Percentiles rank a stretch among this genome's conserved stretches.
phyloP scores from a whole-genome alignment of 2,329 filamentous ascomycete species.

The Fusarium albosuccineum region DNA sequence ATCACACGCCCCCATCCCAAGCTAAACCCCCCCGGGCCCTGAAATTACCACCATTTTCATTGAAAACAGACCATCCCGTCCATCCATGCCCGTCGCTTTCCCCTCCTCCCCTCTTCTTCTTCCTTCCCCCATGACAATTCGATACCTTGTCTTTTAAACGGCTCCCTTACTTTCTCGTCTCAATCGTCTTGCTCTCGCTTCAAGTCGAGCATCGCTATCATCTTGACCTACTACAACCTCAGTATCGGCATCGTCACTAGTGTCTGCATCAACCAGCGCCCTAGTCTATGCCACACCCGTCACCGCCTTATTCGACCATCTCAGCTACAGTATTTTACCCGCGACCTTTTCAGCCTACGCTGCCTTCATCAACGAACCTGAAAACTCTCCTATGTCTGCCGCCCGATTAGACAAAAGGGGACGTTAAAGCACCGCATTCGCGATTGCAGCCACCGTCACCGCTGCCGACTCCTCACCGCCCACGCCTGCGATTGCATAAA shows the following conservation, averaged over 20 bases:
- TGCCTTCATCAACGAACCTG: conserved; percentile 23
- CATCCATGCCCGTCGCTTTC: conserved; percentile 43
- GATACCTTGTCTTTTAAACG: conserved; percentile 38
- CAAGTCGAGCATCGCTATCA: conserved; percentile 29
- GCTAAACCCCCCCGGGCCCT: conserved; percentile 39
- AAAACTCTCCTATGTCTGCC: conserved; percentile 41
- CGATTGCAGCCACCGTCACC: conserved; percentile 32
- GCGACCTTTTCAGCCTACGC: conserved; percentile 28
- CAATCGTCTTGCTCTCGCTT: conserved; percentile 25
- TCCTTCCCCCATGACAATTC: conserved; percentile 41
- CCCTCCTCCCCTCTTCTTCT: conserved; percentile 47
- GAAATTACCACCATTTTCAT: conserved; percentile 48
- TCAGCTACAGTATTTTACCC: conserved; percentile 32
- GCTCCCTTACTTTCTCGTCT: conserved; percentile 28
- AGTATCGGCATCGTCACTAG: conserved; percentile 29
- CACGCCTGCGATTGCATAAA: conserved; percentile 39
- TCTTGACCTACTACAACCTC: conserved; percentile 14
- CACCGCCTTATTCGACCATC: conserved; percentile 42
- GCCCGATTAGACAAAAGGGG: conserved; percentile 37
- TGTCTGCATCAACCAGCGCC: conserved; percentile 33
- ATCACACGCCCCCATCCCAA: conserved; percentile 30
- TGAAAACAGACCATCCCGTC: conserved; percentile 49
- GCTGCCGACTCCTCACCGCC: conserved; percentile 39
- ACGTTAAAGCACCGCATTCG: conserved; percentile 44
- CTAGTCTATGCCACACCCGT: conserved; percentile 45